Percentiles rank a stretch among this genome's conserved stretches.
phyloP scores from a whole-genome alignment of 208 protist genomes.

The Wallacemonas sp. region DNA sequence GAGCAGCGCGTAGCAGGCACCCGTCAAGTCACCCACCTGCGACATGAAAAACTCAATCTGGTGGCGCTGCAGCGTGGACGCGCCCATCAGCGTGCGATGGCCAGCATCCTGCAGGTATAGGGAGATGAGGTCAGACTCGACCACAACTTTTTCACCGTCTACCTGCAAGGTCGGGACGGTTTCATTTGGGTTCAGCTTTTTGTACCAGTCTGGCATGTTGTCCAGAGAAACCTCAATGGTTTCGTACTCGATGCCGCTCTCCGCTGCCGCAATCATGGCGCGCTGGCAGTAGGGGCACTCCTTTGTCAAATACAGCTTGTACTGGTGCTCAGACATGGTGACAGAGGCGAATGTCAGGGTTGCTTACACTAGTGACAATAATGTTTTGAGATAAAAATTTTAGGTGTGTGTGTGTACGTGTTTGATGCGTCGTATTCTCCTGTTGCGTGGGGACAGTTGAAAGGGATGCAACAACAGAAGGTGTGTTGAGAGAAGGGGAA shows the following conservation, averaged over 20 bases:
- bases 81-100: constrained; percentile 35
- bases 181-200: constrained; percentile 68
- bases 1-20: constrained; percentile 43
- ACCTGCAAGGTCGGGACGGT: constrained; percentile 74
- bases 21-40: constrained; percentile 56
- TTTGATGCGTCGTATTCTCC: too few species aligned
- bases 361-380: too few species aligned
- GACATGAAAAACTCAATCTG: constrained; percentile 75
- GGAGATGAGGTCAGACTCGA: constrained; percentile 72
- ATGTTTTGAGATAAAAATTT: too few species aligned
- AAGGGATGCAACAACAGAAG: too few species aligned
- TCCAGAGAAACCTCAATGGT: constrained; percentile 37
- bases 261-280: constrained; percentile 52
- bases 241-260: constrained; percentile 59
- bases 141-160: constrained; percentile 44
- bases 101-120: constrained; percentile 64
- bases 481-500: too few species aligned
- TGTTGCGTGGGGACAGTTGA: too few species aligned
- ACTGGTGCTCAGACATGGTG: constrained; percentile 24
- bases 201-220: constrained; percentile 74
- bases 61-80: constrained; percentile 49
- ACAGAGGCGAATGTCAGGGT: too few species aligned
- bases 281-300: constrained; percentile 74
- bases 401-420: too few species aligned
- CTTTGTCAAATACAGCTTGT: constrained; percentile 55